Conservation (phyloP, 2,329 filamentous ascomycete species). For the Fusarium pseudocircinatum region DNA sequence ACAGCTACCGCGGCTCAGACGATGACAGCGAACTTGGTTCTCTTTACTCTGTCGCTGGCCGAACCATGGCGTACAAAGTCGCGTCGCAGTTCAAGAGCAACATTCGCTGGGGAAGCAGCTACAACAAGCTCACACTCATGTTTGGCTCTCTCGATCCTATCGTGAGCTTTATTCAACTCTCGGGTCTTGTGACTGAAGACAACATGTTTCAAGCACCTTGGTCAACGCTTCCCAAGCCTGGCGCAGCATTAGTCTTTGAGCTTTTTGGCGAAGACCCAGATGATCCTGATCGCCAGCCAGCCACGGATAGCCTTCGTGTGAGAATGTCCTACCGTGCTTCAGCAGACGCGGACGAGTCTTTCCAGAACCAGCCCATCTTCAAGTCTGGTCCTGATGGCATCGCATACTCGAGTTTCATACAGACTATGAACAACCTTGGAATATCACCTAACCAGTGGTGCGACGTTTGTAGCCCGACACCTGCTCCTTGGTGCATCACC, state of each 20-base stretch:
- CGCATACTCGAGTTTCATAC: constrained; percentile 52
- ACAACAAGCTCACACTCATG: constrained; percentile 61
- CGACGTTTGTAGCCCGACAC: constrained; percentile 48
- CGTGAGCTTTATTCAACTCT: constrained; percentile 63
- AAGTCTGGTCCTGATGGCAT: constrained; percentile 50
- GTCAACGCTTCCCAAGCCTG: constrained; percentile 68
- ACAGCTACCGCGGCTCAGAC: constrained; percentile 60
- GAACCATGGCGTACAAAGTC: constrained; percentile 60
- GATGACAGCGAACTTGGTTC: constrained; percentile 48
- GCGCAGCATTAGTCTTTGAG: constrained; percentile 81
- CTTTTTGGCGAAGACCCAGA: constrained; percentile 50
- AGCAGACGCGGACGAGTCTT: constrained; percentile 48
- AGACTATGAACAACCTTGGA: constrained; percentile 49
- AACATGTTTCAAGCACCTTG: constrained; percentile 58
- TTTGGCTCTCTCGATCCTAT: constrained; percentile 66
- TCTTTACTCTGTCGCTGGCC: constrained; percentile 62
- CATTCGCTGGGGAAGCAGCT: constrained; percentile 51
- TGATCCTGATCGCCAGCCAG: constrained; percentile 39
- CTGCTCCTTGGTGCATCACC: constrained; percentile 51
- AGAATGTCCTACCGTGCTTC: constrained; percentile 67
- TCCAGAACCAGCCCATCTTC: constrained; percentile 55
- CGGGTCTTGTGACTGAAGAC: constrained; percentile 57
- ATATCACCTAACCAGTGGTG: constrained; percentile 55
- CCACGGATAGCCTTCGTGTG: constrained; percentile 56
- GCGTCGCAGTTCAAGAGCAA: constrained; percentile 54